Evolutionary conservation across 352 stramenopile genomes (phyloP), one percentile per base, ranked within the genome.

Genomic region (Aphanomyces astaci): DNA sequence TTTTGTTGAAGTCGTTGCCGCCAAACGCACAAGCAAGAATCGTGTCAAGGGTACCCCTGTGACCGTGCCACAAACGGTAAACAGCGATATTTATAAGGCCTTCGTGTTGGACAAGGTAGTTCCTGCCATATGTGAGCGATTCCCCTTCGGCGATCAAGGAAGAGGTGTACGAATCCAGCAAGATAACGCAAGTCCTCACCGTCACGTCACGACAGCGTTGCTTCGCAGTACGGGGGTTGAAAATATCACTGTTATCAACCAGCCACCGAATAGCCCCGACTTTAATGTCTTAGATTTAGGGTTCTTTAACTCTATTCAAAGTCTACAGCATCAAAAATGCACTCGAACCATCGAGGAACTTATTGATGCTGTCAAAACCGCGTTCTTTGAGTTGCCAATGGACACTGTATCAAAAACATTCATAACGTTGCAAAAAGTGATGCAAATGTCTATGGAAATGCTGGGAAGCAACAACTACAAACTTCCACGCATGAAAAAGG

Each of bases 241-340:
- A 53, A 5, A 22, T 24, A 53, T 53, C 17, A 53, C 45, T 5
- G 19, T 53, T n/a, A 22, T 22, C 45, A 24, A 53, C 45, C 45
- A 53, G 27, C 45, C 45, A 5, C 45, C 45, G 17, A 53, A 53
- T 22, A 53, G 45, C 27, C 45, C 45, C 9, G 45, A 53, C 45
- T n/a, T 53, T n/a, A 53, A 53, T 22, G 45, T 53, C 45, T 53
- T 53, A 53, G 45, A 53, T 53, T n/a, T 53, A 22, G 45, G n/a
- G n/a, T 73, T 77, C n/a, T n/a, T n/a, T n/a, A n/a, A n/a, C n/a
- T n/a, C n/a, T n/a, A n/a, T n/a, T n/a, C n/a, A n/a, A n/a, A n/a
- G n/a, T n/a, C n/a, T n/a, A n/a, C n/a, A n/a, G n/a, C n/a, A n/a
- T n/a, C n/a, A n/a, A n/a, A n/a, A n/a, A n/a, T n/a, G n/a, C n/a